These are phyloP conservation scores for Dictyostelium capitatum DNA, from an alignment of 78 protist genomes.

Conservation along the genomic window DNA sequence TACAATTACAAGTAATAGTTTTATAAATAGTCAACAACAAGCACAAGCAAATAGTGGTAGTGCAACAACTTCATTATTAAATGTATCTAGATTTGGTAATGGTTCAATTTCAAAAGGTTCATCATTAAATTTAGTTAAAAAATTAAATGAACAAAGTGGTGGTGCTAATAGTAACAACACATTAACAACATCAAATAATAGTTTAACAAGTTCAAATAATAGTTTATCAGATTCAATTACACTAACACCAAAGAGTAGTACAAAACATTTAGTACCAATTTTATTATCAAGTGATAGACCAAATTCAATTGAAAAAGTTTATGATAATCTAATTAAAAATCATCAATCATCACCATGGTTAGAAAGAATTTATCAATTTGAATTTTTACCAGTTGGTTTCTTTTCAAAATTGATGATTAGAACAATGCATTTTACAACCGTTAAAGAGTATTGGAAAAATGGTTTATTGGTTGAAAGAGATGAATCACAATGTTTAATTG, in stretches of 20 bases:
- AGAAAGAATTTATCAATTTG: slow-evolving; percentile 76
- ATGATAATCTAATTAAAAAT: background rate
- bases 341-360: background rate
- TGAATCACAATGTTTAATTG: slow-evolving; percentile 19
- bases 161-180: too few relatives aligned
- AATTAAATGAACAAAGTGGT: background rate
- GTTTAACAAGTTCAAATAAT: too few relatives aligned
- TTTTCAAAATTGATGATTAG: slow-evolving; percentile 68
- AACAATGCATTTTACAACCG: slow-evolving; percentile 67
- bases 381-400: slow-evolving; percentile 74
- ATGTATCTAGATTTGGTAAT: slow-evolving; percentile 3
- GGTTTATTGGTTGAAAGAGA: slow-evolving; percentile 73
- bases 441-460: slow-evolving; percentile 65
- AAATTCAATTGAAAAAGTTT: slow-evolving; percentile 14
- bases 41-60: background rate
- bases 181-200: background rate
- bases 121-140: slow-evolving; percentile 6
- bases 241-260: slow-evolving; percentile 24
- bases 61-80: background rate
- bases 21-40: too few relatives aligned
- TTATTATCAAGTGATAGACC: slow-evolving; percentile 52
- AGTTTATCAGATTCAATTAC: background rate
- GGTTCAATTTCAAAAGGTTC: slow-evolving; percentile 60
- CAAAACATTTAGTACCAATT: slow-evolving; percentile 60
- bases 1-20: background rate